Conservation (phyloP, 306 rosid species). For the Aeschynomene evenia region DNA sequence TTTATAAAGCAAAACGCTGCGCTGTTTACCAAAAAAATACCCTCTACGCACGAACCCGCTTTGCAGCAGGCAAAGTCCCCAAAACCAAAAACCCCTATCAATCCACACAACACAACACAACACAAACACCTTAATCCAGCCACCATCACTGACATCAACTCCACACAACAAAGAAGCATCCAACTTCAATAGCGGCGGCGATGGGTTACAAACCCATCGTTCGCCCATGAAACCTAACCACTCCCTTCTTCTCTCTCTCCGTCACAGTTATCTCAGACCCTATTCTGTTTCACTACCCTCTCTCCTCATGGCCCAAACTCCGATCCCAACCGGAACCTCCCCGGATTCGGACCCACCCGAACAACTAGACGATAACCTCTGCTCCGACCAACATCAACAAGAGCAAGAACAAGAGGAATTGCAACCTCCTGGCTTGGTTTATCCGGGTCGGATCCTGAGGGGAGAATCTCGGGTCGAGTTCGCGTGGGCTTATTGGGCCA, state of each 20-base stretch:
- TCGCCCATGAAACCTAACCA: constrained; percentile 61
- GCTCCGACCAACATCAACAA: constrained; percentile 17
- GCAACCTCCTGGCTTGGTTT: constrained; percentile 12
- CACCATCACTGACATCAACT: background rate
- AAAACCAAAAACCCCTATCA: too few species aligned
- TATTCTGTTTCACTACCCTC: background rate
- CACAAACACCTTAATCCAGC: background rate
- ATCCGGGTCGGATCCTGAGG: constrained; percentile 37
- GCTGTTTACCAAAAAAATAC: too few species aligned
- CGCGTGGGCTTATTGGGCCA: constrained; percentile 93
- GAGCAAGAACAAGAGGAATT: constrained; percentile 20
- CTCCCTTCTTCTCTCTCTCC: constrained; percentile 21
- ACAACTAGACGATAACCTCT: constrained; percentile 37
- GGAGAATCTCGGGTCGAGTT: constrained; percentile 57
- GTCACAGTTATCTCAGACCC: background rate
- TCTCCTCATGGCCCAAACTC: constrained; percentile 49
- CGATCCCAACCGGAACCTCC: constrained; percentile 41
- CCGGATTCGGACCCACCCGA: constrained; percentile 31
- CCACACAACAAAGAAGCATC: background rate
- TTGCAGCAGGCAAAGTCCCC: too few species aligned
- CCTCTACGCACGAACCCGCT: too few species aligned
- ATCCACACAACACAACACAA: too few species aligned
- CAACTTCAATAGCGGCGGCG: constrained; percentile 42
- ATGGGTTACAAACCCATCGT: constrained; percentile 46
- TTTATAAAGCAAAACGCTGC: too few species aligned